Percentiles rank a stretch among this genome's conserved stretches.
Conservation (phyloP, 2,329 filamentous ascomycete species). For the Cladosporium sp. region DNA sequence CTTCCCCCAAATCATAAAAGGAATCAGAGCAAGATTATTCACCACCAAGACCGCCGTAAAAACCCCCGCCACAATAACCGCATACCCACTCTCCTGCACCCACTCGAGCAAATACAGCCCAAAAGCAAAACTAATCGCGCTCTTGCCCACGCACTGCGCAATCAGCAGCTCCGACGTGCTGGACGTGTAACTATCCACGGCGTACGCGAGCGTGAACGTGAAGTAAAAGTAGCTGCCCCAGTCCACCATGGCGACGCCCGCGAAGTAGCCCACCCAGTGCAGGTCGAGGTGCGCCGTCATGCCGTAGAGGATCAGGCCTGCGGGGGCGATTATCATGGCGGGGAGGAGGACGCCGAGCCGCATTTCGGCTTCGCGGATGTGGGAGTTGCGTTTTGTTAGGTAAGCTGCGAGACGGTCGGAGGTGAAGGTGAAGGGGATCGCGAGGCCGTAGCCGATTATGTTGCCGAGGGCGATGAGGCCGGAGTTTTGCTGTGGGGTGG, state of each 20-base stretch:
- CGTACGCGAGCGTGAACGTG: slow-evolving; percentile 55
- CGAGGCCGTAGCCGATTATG: slow-evolving; percentile 33
- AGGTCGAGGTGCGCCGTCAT: slow-evolving; percentile 30
- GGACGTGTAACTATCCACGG: slow-evolving; percentile 54
- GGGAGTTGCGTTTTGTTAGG: slow-evolving; percentile 26
- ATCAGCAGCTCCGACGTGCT: slow-evolving; percentile 58
- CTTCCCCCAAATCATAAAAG: slow-evolving; percentile 35
- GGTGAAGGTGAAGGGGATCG: slow-evolving; percentile 29
- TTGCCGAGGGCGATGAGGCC: slow-evolving; percentile 31
- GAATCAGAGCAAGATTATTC: slow-evolving; percentile 31
- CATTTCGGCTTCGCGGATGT: slow-evolving; percentile 30
- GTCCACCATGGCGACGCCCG: slow-evolving; percentile 33
- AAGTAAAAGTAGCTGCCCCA: slow-evolving; percentile 34
- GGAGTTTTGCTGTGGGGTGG: slow-evolving; percentile 19
- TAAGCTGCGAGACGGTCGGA: slow-evolving; percentile 29
- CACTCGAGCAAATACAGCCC: slow-evolving; percentile 34
- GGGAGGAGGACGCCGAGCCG: slow-evolving; percentile 31
- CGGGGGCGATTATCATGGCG: slow-evolving; percentile 32
- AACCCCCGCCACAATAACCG: slow-evolving; percentile 32
- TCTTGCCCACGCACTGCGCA: slow-evolving; percentile 35
- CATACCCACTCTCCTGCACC: slow-evolving; percentile 31
- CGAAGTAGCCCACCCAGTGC: slow-evolving; percentile 36
- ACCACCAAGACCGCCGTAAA: slow-evolving; percentile 31
- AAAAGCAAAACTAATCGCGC: slow-evolving; percentile 32
- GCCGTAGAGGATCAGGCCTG: slow-evolving; percentile 34